phyloP scores from a whole-genome alignment of 257 asterid genomes.

The Ocimum tenuiflorum region DNA sequence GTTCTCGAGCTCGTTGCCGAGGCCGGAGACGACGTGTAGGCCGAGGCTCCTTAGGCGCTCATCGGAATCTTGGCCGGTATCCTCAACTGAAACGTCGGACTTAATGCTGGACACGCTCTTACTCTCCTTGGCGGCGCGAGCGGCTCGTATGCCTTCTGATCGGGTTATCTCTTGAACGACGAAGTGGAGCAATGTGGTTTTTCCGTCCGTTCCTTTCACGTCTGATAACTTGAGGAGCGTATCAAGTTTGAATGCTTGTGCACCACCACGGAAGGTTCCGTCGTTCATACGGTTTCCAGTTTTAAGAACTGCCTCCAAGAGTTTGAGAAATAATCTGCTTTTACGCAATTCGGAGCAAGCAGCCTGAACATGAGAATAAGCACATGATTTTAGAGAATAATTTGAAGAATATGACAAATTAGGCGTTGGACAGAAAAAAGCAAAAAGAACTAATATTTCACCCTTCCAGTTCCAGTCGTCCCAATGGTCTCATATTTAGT shows the following conservation, averaged over 20 bases:
- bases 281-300: constrained; percentile 94
- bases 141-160: constrained; percentile 80
- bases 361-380: constrained; percentile 41
- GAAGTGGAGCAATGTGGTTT: constrained; percentile 79
- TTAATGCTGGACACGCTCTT: constrained; percentile 37
- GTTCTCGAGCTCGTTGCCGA: constrained; percentile 62
- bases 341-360: constrained; percentile 78
- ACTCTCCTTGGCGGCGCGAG: constrained; percentile 43
- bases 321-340: constrained; percentile 78
- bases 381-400: not conserved
- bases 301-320: constrained; percentile 92
- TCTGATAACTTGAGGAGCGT: constrained; percentile 79
- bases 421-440: not conserved
- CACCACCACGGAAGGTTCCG: constrained; percentile 93
- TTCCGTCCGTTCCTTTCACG: constrained; percentile 85
- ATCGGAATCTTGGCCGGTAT: constrained; percentile 36
- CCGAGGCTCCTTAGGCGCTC: constrained; percentile 54
- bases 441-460: not conserved
- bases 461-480: too few species aligned
- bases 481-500: too few species aligned
- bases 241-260: constrained; percentile 92
- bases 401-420: not conserved
- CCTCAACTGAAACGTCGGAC: constrained; percentile 39
- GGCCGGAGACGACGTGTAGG: constrained; percentile 57
- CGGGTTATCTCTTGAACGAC: constrained; percentile 87